These are phyloP conservation scores for Candida namnaoensis DNA, from an alignment of 805 yeast genomes.

Conservation along the genomic window DNA sequence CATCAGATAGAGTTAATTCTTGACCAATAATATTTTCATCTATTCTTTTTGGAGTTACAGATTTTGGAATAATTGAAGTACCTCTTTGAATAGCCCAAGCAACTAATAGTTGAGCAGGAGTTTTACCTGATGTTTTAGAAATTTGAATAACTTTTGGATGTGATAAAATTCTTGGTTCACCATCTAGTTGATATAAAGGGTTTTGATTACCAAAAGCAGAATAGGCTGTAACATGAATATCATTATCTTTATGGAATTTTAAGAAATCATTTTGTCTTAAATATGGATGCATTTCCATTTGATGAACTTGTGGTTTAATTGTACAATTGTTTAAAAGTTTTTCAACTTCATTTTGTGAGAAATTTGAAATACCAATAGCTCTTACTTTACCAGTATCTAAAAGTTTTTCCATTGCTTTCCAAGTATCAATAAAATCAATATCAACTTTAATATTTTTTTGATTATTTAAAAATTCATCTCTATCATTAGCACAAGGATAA, in stretches of 20 bases:
- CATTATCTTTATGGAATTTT: conserved; percentile 41
- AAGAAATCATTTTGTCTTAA: conserved; percentile 56
- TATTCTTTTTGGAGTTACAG: conserved; percentile 35
- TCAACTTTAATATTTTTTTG: background rate
- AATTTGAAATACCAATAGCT: conserved; percentile 47
- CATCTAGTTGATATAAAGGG: conserved; percentile 36
- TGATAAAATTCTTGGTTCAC: conserved; percentile 19
- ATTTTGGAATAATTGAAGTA: conserved; percentile 43
- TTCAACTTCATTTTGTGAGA: conserved; percentile 35
- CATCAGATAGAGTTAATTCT: conserved; percentile 21
- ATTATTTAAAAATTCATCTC: background rate
- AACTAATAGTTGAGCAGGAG: conserved; percentile 43
- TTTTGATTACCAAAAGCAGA: conserved; percentile 64
- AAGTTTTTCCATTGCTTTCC: conserved; percentile 41
- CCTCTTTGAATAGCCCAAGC: conserved; percentile 56
- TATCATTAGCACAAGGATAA: conserved; percentile 34
- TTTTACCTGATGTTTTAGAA: conserved; percentile 32
- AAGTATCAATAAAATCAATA: conserved; percentile 30
- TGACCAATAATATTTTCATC: conserved; percentile 22
- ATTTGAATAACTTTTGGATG: conserved; percentile 30
- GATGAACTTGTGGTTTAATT: conserved; percentile 34
- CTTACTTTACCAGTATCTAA: conserved; percentile 33
- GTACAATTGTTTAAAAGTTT: conserved; percentile 26
- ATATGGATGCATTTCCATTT: conserved; percentile 50
- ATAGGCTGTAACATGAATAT: conserved; percentile 61